Percentiles rank a stretch among this genome's conserved stretches.
Conservation (phyloP, 345 rosid species). For the Citrus unshiu region DNA sequence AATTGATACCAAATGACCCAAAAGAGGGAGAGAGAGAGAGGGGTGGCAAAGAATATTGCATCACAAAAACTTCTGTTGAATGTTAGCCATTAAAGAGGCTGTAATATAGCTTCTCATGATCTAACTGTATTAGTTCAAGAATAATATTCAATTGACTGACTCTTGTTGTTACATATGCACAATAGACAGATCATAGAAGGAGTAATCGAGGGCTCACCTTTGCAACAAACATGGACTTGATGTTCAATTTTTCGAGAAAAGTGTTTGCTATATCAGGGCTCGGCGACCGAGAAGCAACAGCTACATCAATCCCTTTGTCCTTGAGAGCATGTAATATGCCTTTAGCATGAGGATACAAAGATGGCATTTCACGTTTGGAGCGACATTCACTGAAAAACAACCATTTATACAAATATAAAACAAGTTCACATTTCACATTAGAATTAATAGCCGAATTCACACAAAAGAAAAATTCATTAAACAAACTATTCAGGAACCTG, state of each 20-base stretch:
- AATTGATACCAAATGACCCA: neutral
- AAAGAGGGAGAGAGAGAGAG: neutral
- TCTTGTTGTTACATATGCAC: neutral
- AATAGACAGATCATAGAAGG: neutral
- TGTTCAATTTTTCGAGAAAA: slow-evolving; percentile 58
- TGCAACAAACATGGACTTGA: slow-evolving; percentile 54
- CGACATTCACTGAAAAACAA: slow-evolving; percentile 49
- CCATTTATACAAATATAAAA: neutral
- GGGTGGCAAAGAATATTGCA: neutral
- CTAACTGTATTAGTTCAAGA: neutral
- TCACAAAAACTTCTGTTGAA: neutral
- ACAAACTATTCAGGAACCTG: neutral
- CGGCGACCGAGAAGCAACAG: slow-evolving; percentile 84
- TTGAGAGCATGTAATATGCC: slow-evolving; percentile 62
- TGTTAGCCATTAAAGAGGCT: neutral
- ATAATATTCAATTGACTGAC: neutral
- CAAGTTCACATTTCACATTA: neutral
- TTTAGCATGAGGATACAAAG: slow-evolving; percentile 71
- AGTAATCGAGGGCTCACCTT: slow-evolving; percentile 35
- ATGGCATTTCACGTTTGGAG: slow-evolving; percentile 68
- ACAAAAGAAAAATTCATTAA: neutral
- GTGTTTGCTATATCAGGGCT: slow-evolving; percentile 65
- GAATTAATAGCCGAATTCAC: neutral
- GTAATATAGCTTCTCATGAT: neutral
- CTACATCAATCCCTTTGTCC: slow-evolving; percentile 69